phyloP scores from a whole-genome alignment of 345 rosid genomes.

The Eucalyptus camaldulensis region DNA sequence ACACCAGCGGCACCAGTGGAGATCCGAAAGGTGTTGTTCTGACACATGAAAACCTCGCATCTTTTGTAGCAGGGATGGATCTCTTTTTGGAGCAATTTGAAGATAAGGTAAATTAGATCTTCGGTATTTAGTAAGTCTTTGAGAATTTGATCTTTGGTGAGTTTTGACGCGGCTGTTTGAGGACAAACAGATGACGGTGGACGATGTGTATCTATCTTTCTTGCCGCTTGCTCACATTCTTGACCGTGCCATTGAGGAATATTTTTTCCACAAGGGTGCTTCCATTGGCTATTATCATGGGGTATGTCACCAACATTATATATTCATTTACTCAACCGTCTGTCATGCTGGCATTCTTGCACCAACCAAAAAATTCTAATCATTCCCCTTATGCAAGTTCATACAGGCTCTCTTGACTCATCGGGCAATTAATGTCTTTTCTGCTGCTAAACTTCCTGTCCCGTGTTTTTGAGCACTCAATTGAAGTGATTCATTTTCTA shows the following conservation, averaged over 20 bases:
- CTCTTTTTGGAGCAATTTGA: conserved; percentile 78
- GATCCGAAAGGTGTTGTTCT: conserved; percentile 93
- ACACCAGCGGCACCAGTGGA: conserved; percentile 99
- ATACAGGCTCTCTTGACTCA: neutral
- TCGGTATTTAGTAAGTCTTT: neutral
- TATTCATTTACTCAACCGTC: neutral
- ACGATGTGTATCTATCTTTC: conserved; percentile 87
- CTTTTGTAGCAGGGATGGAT: conserved; percentile 59
- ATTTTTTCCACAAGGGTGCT: conserved; percentile 81
- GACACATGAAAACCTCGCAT: conserved; percentile 63
- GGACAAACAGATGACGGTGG: conserved; percentile 60
- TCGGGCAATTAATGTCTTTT: neutral
- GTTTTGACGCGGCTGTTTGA: neutral
- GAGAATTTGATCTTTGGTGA: neutral
- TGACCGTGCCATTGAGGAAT: conserved; percentile 83
- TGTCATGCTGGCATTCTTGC: neutral
- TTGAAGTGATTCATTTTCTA: neutral
- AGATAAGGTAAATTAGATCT: conserved; percentile 49
- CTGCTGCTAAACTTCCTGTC: neutral
- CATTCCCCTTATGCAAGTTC: neutral
- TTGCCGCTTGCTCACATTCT: conserved; percentile 91
- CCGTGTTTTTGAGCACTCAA: neutral
- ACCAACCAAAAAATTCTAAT: neutral
- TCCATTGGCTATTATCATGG: conserved; percentile 95
- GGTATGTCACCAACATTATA: conserved; percentile 20